A percentile compares a stretch with the other conserved stretches of the same genome.
phyloP scores from a whole-genome alignment of 2,329 filamentous ascomycete genomes.

The Alternaria rosae region DNA sequence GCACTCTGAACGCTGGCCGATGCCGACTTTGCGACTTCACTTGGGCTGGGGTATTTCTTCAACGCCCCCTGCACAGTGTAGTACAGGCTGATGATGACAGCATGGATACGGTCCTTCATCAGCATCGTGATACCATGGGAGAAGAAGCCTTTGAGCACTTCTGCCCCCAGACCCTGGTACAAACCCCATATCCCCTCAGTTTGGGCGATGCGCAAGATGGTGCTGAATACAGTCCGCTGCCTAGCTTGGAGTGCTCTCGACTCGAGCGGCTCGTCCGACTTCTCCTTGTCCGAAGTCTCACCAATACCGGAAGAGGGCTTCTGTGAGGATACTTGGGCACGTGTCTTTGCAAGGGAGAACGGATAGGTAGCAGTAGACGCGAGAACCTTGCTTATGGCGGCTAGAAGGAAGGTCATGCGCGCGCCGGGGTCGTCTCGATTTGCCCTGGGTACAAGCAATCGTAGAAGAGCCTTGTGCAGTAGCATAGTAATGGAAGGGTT shows the following conservation, averaged over 20 bases:
- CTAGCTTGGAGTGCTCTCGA: slow-evolving; percentile 35
- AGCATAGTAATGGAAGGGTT: slow-evolving; percentile 90
- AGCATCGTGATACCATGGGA: slow-evolving; percentile 88
- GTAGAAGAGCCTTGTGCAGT: slow-evolving; percentile 75
- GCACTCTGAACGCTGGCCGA: slow-evolving; percentile 39
- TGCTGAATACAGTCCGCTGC: slow-evolving; percentile 66
- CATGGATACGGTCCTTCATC: slow-evolving; percentile 80
- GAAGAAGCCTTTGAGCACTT: slow-evolving; percentile 84
- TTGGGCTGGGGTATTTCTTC: slow-evolving; percentile 51
- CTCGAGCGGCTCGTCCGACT: slow-evolving; percentile 30
- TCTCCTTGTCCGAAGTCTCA: slow-evolving; percentile 37
- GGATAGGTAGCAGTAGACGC: slow-evolving; percentile 84
- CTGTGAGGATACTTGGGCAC: slow-evolving; percentile 69
- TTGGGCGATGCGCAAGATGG: slow-evolving; percentile 64
- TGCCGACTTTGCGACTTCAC: slow-evolving; percentile 48
- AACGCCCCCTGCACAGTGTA: slow-evolving; percentile 66
- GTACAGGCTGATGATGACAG: slow-evolving; percentile 74
- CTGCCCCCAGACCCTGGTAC: slow-evolving; percentile 78
- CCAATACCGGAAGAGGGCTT: slow-evolving; percentile 40
- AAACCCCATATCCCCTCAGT: slow-evolving; percentile 73
- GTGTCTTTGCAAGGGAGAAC: slow-evolving; percentile 82
- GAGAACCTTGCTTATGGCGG: slow-evolving; percentile 78
- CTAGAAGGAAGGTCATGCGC: slow-evolving; percentile 68
- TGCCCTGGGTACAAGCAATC: slow-evolving; percentile 62
- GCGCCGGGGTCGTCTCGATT: slow-evolving; percentile 62